Evolutionary conservation across 306 rosid species (phyloP), one percentile per base, ranked within the genome.

Genomic region (Quercus dentata): DNA sequence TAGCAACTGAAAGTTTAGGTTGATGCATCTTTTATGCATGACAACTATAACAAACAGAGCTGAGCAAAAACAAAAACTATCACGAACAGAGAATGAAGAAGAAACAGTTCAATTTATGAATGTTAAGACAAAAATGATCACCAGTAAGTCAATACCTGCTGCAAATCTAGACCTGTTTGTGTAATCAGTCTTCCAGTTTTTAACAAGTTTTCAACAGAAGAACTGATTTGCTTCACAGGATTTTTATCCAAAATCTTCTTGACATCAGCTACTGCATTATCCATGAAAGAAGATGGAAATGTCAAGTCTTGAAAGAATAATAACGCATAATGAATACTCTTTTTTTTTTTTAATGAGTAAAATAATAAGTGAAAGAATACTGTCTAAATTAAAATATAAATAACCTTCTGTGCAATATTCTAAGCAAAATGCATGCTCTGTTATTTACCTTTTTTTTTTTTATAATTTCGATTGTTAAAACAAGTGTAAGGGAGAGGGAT

Each of bases 141-240:
- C 62, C 35, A 69, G 68, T 31, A 81, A 79, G 83, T 41, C 82
- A 81, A 70, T 90, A 95, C 99, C 99, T 95, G 98, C 88, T 89
- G 97, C 86, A 95, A 83, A 89, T 95, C 98, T 54, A 95, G 89
- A 75, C 97, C 94, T 0, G 90, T 79, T 59, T 83, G 79, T 14
- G 98, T 86, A 54, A 65, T 74, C 56, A 91, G 79, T 75, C 92
- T 91, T 85, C 99, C 98, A 61, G 91, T 87, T 87, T 86, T 92
- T 85, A 95, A 84, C 97, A 95, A 76, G 82, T 81, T 91, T 80
- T 91, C 99, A 83, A 95, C 62, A 55, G 92, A 78, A 23, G 49
- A 25, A 80, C 97, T 74, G 78, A 95, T 23, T 56, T 68, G 78
- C 71, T 28, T 90, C 9, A 90, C 0, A 58, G 88, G 77, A 87